Evolutionary conservation across 2,329 filamentous ascomycete genomes (phyloP).

Genomic region (Penicillium sp.): DNA sequence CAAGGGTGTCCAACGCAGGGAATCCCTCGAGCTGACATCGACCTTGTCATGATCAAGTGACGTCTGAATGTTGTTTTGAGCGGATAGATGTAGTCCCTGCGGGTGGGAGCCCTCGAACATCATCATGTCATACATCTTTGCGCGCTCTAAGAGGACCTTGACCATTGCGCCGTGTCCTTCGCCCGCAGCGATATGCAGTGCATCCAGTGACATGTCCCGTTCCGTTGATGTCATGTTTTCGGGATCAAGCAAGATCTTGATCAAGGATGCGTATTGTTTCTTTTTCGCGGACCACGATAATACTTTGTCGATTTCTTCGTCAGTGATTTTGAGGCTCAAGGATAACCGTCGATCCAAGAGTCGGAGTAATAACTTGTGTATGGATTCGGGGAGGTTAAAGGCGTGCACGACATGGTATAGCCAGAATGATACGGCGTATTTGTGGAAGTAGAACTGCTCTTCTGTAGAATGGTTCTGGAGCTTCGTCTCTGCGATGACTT

Average conservation of each 20-base stretch:
- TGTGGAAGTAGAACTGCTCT: neutral
- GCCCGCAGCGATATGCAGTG: neutral
- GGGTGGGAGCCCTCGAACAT: neutral
- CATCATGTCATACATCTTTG: neutral
- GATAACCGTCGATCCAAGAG: neutral
- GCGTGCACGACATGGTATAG: neutral
- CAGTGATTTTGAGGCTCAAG: neutral
- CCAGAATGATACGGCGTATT: neutral
- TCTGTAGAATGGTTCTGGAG: neutral
- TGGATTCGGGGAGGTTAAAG: neutral
- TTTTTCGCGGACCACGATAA: neutral
- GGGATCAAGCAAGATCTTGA: neutral
- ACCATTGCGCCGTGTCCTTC: neutral
- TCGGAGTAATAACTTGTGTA: neutral
- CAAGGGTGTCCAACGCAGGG: neutral
- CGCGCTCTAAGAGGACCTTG: neutral
- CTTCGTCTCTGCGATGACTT: neutral
- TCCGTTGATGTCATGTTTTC: neutral
- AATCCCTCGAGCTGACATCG: neutral
- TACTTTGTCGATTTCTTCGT: neutral
- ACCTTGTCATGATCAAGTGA: neutral
- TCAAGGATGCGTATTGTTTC: neutral
- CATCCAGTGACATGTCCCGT: neutral
- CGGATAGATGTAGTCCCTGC: neutral
- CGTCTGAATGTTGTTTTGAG: neutral